Evolutionary conservation across 768 basidiomycete genomes (phyloP).

Genomic region (Leccinum sublutescens): DNA sequence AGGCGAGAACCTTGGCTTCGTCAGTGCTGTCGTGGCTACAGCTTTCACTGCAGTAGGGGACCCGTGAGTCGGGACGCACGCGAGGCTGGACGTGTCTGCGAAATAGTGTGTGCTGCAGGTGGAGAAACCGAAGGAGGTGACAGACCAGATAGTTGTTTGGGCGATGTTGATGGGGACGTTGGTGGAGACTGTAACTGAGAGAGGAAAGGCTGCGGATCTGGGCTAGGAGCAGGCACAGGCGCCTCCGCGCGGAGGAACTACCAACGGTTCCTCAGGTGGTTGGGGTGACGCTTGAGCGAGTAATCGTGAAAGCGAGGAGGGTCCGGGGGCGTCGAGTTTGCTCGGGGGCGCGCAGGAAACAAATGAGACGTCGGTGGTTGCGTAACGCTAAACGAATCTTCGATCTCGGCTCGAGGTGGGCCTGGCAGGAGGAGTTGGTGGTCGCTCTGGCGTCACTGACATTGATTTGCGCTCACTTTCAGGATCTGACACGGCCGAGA

Average conservation of each 20-base stretch:
- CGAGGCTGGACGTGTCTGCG: slow-evolving; percentile 50
- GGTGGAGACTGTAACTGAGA: slow-evolving; percentile 38
- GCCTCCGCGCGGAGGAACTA: slow-evolving; percentile 28
- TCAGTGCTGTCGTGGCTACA: slow-evolving; percentile 64
- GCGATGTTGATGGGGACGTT: slow-evolving; percentile 9
- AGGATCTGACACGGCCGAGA: slow-evolving; percentile 36
- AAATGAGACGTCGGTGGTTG: slow-evolving; percentile 65
- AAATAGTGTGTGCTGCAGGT: slow-evolving; percentile 34
- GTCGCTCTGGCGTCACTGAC: slow-evolving; percentile 11
- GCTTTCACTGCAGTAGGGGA: slow-evolving; percentile 44
- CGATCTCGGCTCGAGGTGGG: slow-evolving; percentile 68
- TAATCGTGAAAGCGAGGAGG: slow-evolving; percentile 76
- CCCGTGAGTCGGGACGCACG: slow-evolving; percentile 64
- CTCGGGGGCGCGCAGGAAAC: slow-evolving; percentile 60
- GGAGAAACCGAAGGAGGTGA: slow-evolving; percentile 16
- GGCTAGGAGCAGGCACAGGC: slow-evolving; percentile 22
- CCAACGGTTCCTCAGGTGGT: slow-evolving; percentile 34
- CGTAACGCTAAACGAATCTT: slow-evolving; percentile 65
- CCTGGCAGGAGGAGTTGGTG: slow-evolving; percentile 40
- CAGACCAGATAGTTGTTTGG: neutral
- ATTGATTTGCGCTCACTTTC: slow-evolving; percentile 39
- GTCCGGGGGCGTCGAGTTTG: slow-evolving; percentile 70
- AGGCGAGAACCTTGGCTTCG: slow-evolving; percentile 45
- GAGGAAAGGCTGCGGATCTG: slow-evolving; percentile 6
- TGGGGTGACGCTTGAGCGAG: slow-evolving; percentile 68